phyloP scores from a whole-genome alignment of 2,329 filamentous ascomycete species.

The Chaetomiaceae sp. region DNA sequence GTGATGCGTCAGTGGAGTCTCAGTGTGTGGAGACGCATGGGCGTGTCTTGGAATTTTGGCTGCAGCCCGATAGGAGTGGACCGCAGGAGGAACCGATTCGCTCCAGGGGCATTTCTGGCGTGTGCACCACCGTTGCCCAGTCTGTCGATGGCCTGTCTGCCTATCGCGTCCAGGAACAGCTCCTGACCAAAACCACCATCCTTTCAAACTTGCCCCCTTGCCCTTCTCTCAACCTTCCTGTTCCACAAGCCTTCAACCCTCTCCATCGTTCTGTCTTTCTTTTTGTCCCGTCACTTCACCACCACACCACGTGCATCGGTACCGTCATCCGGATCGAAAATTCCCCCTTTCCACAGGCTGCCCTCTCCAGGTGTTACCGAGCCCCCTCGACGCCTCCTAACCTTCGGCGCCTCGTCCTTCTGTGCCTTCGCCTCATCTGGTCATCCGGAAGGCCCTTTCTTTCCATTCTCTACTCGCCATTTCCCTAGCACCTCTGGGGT shows the following conservation, averaged over 20 bases:
- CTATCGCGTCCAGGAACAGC: neutral
- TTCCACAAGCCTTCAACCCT: neutral
- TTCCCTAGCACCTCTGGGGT: slow-evolving; percentile 10
- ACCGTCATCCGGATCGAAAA: slow-evolving; percentile 11
- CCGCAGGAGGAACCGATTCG: slow-evolving; percentile 20
- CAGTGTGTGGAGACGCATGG: slow-evolving; percentile 11
- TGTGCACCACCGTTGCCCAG: slow-evolving; percentile 22
- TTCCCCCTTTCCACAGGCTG: neutral
- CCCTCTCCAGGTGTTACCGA: slow-evolving; percentile 4
- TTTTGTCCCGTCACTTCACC: slow-evolving; percentile 16
- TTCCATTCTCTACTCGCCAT: slow-evolving; percentile 20
- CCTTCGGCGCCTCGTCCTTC: slow-evolving; percentile 17
- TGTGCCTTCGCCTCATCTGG: slow-evolving; percentile 15
- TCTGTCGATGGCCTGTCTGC: slow-evolving; percentile 4
- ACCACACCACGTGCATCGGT: too few relatives aligned
- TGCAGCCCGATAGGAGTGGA: slow-evolving; percentile 18
- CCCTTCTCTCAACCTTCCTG: slow-evolving; percentile 5
- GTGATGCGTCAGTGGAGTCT: slow-evolving; percentile 10
- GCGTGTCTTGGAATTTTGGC: slow-evolving; percentile 25
- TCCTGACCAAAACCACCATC: slow-evolving; percentile 13
- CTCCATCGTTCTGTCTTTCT: slow-evolving; percentile 21
- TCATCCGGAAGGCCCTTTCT: slow-evolving; percentile 23
- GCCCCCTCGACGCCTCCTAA: slow-evolving; percentile 10
- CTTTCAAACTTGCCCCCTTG: slow-evolving; percentile 5
- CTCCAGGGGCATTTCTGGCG: slow-evolving; percentile 19